Evolutionary conservation across 495 filamentous ascomycete species (phyloP).

Genomic region (Trichoderma erinaceum): DNA sequence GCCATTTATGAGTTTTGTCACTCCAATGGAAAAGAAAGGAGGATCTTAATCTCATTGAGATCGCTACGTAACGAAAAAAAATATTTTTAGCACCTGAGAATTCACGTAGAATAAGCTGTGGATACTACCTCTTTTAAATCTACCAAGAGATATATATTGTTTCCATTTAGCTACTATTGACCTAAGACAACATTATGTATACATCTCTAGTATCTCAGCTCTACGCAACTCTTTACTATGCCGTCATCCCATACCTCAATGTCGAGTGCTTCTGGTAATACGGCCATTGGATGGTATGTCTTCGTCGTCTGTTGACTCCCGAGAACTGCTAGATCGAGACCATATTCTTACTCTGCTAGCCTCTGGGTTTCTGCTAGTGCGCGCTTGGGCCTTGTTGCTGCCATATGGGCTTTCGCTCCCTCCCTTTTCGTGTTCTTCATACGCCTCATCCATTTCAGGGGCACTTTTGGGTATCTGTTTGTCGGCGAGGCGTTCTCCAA

Average conservation of each 20-base stretch:
- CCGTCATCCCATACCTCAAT: neutral
- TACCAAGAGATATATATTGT: neutral
- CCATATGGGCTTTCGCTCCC: neutral
- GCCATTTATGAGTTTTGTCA: neutral
- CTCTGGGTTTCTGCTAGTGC: neutral
- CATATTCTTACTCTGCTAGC: neutral
- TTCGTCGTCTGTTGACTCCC: neutral
- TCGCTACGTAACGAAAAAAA: too few relatives aligned
- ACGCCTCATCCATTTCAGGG: neutral
- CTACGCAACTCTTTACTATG: neutral
- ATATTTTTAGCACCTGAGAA: neutral
- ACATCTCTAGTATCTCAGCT: neutral
- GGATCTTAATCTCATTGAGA: neutral
- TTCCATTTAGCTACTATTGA: neutral
- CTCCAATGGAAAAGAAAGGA: neutral
- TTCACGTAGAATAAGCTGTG: neutral
- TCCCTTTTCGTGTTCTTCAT: neutral
- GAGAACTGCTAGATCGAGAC: neutral
- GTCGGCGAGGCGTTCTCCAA: neutral
- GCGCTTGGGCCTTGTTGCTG: neutral
- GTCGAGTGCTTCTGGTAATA: neutral
- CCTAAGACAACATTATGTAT: neutral
- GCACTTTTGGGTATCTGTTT: neutral
- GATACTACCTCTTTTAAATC: neutral
- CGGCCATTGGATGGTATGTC: neutral